Evolutionary conservation across 2,329 filamentous ascomycete genomes (phyloP).

Genomic region (Epichloe gansuensis): DNA sequence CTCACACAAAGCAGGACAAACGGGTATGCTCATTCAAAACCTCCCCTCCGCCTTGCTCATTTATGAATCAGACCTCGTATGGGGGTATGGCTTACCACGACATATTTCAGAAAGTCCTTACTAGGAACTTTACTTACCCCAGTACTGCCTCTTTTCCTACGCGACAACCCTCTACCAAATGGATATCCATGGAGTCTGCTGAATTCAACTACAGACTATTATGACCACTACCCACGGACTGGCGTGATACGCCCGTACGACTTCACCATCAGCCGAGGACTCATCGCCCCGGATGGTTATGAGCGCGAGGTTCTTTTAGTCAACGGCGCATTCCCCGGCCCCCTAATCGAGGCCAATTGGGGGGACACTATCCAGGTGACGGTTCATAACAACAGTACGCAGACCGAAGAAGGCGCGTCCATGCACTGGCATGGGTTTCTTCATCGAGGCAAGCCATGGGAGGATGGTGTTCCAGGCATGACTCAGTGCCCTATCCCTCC

Average conservation of each 20-base stretch:
- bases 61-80: background rate
- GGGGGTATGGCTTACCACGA: background rate
- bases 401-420: constrained; percentile 31
- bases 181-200: constrained; percentile 39
- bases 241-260: constrained; percentile 43
- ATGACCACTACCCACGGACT: constrained; percentile 34
- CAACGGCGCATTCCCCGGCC: constrained; percentile 55
- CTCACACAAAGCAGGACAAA: constrained; percentile 25
- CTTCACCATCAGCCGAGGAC: constrained; percentile 36
- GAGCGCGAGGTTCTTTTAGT: constrained; percentile 41
- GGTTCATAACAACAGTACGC: constrained; percentile 54
- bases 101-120: constrained; percentile 20
- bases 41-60: background rate
- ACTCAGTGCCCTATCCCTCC: constrained; percentile 56
- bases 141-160: constrained; percentile 29
- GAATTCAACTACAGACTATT: constrained; percentile 36
- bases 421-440: constrained; percentile 44
- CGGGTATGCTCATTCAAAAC: constrained; percentile 17
- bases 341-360: constrained; percentile 51
- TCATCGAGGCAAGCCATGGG: constrained; percentile 34
- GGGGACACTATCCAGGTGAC: constrained; percentile 53
- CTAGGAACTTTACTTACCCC: constrained; percentile 27
- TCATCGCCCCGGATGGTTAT: constrained; percentile 44
- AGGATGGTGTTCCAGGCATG: constrained; percentile 39
- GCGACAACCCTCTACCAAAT: constrained; percentile 34